Evolutionary conservation across 129 eudicot genomes (phyloP).

Genomic region (Glebionis coronaria): DNA sequence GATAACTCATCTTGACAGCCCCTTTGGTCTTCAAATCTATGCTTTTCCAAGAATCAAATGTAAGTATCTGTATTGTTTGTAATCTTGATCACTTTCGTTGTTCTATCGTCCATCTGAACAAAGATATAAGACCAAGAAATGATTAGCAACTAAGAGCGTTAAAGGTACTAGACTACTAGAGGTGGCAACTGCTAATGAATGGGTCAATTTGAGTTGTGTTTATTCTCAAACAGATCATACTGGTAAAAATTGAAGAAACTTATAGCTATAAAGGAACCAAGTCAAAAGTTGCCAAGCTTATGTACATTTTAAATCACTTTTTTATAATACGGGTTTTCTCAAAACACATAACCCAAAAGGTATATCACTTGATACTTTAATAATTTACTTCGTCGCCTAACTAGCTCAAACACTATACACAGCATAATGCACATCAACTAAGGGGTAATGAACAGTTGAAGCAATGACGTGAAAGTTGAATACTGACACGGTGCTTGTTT

Average conservation of each 20-base stretch:
- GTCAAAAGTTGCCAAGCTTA: background rate
- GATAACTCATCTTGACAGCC: constrained; percentile 21
- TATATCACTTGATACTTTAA: no score
- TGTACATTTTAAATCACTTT: no score
- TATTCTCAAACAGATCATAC: background rate
- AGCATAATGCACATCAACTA: no score
- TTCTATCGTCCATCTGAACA: constrained; percentile 54
- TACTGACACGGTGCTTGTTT: no score
- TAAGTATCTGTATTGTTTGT: constrained; percentile 23
- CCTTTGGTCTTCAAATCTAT: constrained; percentile 31
- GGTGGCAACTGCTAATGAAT: constrained; percentile 3
- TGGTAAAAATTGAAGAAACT: background rate
- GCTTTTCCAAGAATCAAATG: constrained; percentile 32
- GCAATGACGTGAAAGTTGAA: no score
- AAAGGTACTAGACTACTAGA: background rate
- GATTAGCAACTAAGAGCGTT: constrained; percentile 5
- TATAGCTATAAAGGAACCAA: background rate
- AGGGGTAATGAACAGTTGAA: no score
- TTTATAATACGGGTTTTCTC: no score
- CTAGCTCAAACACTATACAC: no score
- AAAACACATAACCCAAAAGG: no score
- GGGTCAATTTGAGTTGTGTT: background rate
- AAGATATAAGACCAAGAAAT: constrained; percentile 19
- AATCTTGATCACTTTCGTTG: constrained; percentile 55
- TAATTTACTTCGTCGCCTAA: no score